Evolutionary conservation across 1,139 yeast species (phyloP), one percentile per base, ranked within the genome.

Genomic region (Pneumocystis wakefieldiae): DNA sequence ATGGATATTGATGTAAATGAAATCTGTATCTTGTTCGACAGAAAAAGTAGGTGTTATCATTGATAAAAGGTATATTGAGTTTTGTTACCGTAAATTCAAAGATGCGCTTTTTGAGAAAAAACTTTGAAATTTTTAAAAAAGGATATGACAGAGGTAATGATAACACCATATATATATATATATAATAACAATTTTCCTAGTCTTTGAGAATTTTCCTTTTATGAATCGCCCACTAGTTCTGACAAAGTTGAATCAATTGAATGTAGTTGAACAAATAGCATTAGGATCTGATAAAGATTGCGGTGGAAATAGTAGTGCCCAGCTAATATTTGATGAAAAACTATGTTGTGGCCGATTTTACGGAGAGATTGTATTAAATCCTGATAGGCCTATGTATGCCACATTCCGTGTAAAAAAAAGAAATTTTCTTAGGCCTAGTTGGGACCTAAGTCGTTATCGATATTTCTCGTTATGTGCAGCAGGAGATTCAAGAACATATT

Each of bases 1-100:
- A 62, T 80, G 78, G 57, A 87, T 78, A 41, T 79, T 79, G 2
- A 92, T 77, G 66, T 73, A 77, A 1, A 92, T 73, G 70, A 78
- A 85, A 68, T 85, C 87, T 2, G 85, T 90, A 73, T 89, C 89
- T 72, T 92, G 98, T 1, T 76, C 70, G 17, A 91, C 83, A 3
- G 80, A 80, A 75, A 92, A 92, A 67, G 80, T 80, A 3, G 98
- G 98, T 0, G 97, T 91, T 61, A 92, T 79, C 97, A 92, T 91
- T 10, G 14, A 32, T 17, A 28, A 24, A 19, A 48, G 6, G 35
- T 48, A 2, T 24, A 12, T 24, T 32, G 28, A 24, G 29, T 10
- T 6, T 35, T 39, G 53, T 36, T 36, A 32, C 6, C 35, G 35
- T 32, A 32, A 32, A 32, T 32, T 32, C 35, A 29, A 55, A 35